phyloP scores from a whole-genome alignment of 148 eudicot genomes.

The Persicaria tinctoria region DNA sequence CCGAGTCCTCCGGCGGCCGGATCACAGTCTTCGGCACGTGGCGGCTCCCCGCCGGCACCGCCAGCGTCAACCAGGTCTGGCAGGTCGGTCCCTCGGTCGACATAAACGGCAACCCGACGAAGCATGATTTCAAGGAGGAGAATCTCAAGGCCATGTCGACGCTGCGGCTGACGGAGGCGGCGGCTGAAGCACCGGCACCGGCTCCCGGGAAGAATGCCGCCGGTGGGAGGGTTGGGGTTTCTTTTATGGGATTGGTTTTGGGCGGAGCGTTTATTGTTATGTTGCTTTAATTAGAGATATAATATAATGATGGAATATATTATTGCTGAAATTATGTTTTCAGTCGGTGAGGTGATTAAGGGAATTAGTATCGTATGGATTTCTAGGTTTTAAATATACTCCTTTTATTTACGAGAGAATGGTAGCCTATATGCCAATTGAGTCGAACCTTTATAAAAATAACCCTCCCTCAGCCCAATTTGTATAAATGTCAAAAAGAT shows the following conservation, averaged over 20 bases:
- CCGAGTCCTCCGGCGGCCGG: constrained; percentile 7
- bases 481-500: too few species aligned
- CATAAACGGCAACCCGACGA: background rate
- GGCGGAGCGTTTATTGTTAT: background rate
- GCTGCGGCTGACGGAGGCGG: constrained; percentile 13
- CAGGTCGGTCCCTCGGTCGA: constrained; percentile 26
- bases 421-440: too few species aligned
- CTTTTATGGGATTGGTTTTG: background rate
- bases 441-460: too few species aligned
- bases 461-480: too few species aligned
- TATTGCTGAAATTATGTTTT: background rate
- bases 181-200: background rate
- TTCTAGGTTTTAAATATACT: too few species aligned
- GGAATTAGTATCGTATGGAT: too few species aligned
- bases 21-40: constrained; percentile 30
- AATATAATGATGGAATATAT: too few species aligned
- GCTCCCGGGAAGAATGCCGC: background rate
- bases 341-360: too few species aligned
- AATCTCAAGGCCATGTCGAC: constrained; percentile 27
- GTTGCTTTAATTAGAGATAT: background rate
- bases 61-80: constrained; percentile 27
- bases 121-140: constrained; percentile 5
- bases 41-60: background rate
- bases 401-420: too few species aligned
- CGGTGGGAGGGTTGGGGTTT: background rate